Conservation (phyloP, 2,329 filamentous ascomycete genomes). For the Trichoderma cornu-damae region DNA sequence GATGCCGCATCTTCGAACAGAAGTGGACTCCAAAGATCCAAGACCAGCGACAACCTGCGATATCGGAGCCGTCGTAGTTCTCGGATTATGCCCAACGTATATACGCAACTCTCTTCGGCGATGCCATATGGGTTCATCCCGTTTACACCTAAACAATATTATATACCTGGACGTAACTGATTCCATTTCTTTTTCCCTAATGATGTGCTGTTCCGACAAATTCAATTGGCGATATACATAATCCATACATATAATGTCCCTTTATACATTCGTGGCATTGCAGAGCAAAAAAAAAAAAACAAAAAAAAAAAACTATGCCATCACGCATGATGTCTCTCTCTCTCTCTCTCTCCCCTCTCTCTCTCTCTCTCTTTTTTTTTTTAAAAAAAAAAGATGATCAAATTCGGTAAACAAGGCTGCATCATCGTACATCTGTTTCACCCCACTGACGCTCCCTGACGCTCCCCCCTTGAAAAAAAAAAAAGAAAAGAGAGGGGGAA, state of each 20-base stretch:
- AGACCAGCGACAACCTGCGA: neutral
- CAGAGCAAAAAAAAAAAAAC: neutral
- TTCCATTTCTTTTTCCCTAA: neutral
- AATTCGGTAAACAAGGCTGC: neutral
- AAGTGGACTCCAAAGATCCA: too few relatives aligned
- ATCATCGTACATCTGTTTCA: neutral
- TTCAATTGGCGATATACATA: constrained; percentile 17
- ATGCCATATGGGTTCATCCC: too few relatives aligned
- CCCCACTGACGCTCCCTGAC: neutral
- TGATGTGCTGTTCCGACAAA: constrained; percentile 10
- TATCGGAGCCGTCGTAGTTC: neutral
- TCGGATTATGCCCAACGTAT: constrained; percentile 14
- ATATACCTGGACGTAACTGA: constrained; percentile 5
- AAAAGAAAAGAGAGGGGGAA: too few relatives aligned
- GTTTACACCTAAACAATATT: too few relatives aligned
- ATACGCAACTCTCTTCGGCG: constrained; percentile 5
- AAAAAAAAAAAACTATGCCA: too few relatives aligned
- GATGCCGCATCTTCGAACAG: neutral
- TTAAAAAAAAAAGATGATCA: neutral
- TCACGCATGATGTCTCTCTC: too few relatives aligned
- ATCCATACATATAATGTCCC: neutral
- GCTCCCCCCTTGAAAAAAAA: neutral
- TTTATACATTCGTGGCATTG: neutral
- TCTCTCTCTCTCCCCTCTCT: too few relatives aligned
- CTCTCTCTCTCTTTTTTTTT: too few relatives aligned